A percentile compares a stretch with the other conserved stretches of the same genome.
phyloP scores from a whole-genome alignment of 2,329 filamentous ascomycete genomes.

The Septoria petroselini region DNA sequence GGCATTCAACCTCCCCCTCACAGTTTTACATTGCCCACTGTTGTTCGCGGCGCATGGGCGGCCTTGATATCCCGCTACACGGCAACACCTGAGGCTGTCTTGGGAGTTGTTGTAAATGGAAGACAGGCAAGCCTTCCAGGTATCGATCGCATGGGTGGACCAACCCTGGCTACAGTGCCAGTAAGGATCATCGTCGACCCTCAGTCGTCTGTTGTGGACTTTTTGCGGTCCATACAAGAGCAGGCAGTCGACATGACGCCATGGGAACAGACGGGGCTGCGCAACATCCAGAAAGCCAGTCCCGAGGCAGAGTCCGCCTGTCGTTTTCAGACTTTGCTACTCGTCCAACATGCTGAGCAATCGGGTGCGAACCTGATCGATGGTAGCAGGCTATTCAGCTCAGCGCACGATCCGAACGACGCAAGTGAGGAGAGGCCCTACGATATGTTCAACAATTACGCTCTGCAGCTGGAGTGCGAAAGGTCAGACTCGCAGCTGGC shows the following conservation, averaged over 20 bases:
- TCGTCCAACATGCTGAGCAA: conserved; percentile 44
- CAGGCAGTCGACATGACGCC: conserved; percentile 13
- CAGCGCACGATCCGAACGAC: neutral
- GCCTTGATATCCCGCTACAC: conserved; percentile 7
- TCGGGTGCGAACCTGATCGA: too few species aligned
- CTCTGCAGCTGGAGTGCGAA: neutral
- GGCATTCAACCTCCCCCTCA: conserved; percentile 6
- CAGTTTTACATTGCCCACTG: neutral
- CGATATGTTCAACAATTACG: conserved; percentile 2
- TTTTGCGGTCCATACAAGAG: conserved; percentile 6
- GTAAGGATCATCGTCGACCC: conserved; percentile 1
- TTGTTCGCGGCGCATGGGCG: conserved; percentile 12
- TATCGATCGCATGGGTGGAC: conserved; percentile 12
- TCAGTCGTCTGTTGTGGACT: neutral
- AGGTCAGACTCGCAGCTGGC: neutral
- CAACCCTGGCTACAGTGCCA: conserved; percentile 19
- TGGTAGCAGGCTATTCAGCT: too few species aligned
- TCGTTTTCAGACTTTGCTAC: conserved; percentile 55
- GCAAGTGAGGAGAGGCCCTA: conserved; percentile 1
- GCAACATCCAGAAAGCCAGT: neutral
- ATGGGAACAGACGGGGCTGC: conserved; percentile 16
- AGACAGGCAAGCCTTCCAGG: conserved; percentile 12
- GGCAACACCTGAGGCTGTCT: conserved; percentile 5
- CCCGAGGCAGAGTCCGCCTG: conserved; percentile 38
- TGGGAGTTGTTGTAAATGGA: conserved; percentile 13